Percentiles rank a stretch among this genome's conserved stretches.
Evolutionary conservation across 2,329 filamentous ascomycete genomes (phyloP).

Genomic region (Calonectria honghensis): DNA sequence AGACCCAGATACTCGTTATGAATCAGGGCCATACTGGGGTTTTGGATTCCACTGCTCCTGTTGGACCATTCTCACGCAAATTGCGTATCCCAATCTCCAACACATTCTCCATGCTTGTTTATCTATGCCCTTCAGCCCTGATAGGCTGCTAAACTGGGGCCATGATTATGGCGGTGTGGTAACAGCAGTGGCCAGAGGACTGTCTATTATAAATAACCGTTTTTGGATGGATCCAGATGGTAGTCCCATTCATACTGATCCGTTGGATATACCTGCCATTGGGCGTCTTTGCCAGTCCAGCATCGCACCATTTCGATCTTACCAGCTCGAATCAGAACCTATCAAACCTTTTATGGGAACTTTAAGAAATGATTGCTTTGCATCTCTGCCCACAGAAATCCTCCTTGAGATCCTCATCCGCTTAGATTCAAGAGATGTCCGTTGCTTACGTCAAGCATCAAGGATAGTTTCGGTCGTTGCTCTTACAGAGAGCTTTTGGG

Average conservation of each 20-base stretch:
- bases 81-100: neutral
- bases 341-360: neutral
- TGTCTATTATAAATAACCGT: neutral
- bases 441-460: neutral
- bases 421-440: neutral
- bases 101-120: neutral
- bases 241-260: neutral
- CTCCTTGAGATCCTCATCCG: neutral
- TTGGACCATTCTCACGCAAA: neutral
- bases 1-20: too few species aligned
- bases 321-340: neutral
- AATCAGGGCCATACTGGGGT: neutral
- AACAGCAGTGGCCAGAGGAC: neutral
- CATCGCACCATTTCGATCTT: neutral
- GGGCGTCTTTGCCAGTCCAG: too few species aligned
- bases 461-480: neutral
- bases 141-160: neutral
- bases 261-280: neutral
- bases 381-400: conserved; percentile 7
- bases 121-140: neutral
- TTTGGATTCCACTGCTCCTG: conserved; percentile 5
- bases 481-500: neutral
- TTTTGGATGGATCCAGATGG: neutral
- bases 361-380: neutral
- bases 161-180: neutral